Percentiles rank a stretch among this genome's conserved stretches.
These are phyloP conservation scores for Leccinum boreale DNA, from an alignment of 768 basidiomycete species.

Conservation along the genomic window DNA sequence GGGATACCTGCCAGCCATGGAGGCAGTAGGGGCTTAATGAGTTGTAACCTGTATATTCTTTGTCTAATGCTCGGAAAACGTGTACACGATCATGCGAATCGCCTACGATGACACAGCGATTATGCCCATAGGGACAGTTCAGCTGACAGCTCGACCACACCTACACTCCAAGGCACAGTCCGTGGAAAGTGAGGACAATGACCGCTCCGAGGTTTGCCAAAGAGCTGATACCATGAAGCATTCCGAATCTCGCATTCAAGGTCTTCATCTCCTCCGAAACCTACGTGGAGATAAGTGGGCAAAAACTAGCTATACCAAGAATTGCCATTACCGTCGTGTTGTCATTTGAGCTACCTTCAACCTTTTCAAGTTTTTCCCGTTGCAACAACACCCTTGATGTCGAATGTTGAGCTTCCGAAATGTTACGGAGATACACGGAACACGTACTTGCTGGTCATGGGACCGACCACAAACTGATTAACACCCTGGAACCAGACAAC, in stretches of 20 bases:
- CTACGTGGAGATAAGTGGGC: constrained; percentile 32
- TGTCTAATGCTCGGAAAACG: constrained; percentile 15
- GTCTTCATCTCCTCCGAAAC: constrained; percentile 68
- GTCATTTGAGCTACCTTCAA: constrained; percentile 64
- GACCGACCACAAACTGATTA: constrained; percentile 72
- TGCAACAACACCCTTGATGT: constrained; percentile 65
- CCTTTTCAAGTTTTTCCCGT: constrained; percentile 69
- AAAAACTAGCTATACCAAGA: constrained; percentile 4
- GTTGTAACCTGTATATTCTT: constrained; percentile 33
- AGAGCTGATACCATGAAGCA: constrained; percentile 67
- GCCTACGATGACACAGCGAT: neutral
- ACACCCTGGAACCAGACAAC: constrained; percentile 46
- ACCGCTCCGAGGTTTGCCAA: constrained; percentile 62
- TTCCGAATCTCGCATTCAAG: constrained; percentile 62
- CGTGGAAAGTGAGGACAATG: constrained; percentile 62
- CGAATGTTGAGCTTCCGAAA: neutral
- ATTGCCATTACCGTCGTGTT: constrained; percentile 54
- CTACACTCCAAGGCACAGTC: constrained; percentile 61
- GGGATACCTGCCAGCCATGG: constrained; percentile 78
- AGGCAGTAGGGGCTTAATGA: constrained; percentile 70
- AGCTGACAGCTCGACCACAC: constrained; percentile 39
- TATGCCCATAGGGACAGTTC: neutral
- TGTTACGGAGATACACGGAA: neutral
- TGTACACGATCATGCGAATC: neutral
- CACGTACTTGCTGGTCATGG: constrained; percentile 64